Evolutionary conservation across 768 basidiomycete species (phyloP).

Genomic region (Sistotremastrum niveocremeum): DNA sequence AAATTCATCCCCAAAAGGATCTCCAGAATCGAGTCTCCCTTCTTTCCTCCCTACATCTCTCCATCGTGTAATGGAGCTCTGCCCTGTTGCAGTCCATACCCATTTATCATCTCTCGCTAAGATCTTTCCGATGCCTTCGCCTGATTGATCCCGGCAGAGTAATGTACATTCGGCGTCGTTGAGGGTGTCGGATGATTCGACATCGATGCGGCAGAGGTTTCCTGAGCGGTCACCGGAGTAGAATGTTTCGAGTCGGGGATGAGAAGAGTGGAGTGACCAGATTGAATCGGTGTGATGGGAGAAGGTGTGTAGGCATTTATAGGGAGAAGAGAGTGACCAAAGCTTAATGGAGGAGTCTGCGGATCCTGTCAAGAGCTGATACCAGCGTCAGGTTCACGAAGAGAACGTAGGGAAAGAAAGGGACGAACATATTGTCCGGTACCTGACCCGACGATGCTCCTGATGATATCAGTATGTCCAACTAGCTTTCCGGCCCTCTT

Average conservation of each 20-base stretch:
- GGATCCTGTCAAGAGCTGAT: slow-evolving; percentile 69
- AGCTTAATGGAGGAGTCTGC: slow-evolving; percentile 83
- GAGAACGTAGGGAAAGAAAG: slow-evolving; percentile 4
- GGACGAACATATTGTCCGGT: slow-evolving; percentile 68
- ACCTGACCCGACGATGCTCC: slow-evolving; percentile 77
- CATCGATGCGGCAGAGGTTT: slow-evolving; percentile 82
- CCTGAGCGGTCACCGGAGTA: slow-evolving; percentile 92
- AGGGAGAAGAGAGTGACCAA: slow-evolving; percentile 76
- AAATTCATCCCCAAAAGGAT: slow-evolving; percentile 15
- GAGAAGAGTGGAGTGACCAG: slow-evolving; percentile 83
- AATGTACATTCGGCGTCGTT: slow-evolving; percentile 84
- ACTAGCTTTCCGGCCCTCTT: slow-evolving; percentile 77
- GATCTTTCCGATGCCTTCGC: slow-evolving; percentile 74
- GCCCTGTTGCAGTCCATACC: slow-evolving; percentile 84
- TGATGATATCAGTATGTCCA: slow-evolving; percentile 95
- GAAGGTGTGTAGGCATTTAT: slow-evolving; percentile 91
- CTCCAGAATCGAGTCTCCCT: slow-evolving; percentile 33
- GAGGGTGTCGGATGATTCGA: slow-evolving; percentile 67
- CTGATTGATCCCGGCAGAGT: slow-evolving; percentile 54
- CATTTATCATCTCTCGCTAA: slow-evolving; percentile 70
- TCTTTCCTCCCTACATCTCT: slow-evolving; percentile 8
- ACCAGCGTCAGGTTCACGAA: slow-evolving; percentile 2
- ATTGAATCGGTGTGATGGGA: slow-evolving; percentile 90
- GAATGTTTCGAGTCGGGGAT: slow-evolving; percentile 78
- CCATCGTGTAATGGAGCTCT: slow-evolving; percentile 76